These are phyloP conservation scores for Chaetomium strumarium DNA, from an alignment of 2,329 filamentous ascomycete species.

Conservation along the genomic window DNA sequence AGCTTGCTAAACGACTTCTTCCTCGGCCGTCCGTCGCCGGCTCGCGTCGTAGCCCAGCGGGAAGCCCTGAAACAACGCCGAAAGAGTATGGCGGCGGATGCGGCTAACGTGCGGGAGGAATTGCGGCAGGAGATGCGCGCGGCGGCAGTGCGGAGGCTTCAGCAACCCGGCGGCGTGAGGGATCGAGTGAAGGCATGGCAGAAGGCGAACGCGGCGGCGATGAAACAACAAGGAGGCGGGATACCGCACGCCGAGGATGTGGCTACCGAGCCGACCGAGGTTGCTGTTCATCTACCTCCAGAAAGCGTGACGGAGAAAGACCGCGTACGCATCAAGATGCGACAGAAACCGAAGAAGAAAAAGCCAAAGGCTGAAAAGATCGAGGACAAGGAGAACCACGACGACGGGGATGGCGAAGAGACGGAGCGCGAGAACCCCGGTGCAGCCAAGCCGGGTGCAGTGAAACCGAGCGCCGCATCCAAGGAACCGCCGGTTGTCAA, in stretches of 20 bases:
- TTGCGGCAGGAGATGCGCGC: constrained; percentile 52
- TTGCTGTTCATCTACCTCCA: constrained; percentile 55
- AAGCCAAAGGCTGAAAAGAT: constrained; percentile 30
- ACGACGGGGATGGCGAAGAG: constrained; percentile 20
- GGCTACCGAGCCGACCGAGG: constrained; percentile 54
- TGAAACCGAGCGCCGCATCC: constrained; percentile 24
- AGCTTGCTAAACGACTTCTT: constrained; percentile 54
- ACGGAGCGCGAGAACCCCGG: constrained; percentile 20
- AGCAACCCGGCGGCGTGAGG: constrained; percentile 61
- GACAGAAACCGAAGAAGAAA: constrained; percentile 38
- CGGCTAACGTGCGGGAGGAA: constrained; percentile 47
- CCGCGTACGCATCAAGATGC: constrained; percentile 50
- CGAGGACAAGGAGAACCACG: constrained; percentile 25
- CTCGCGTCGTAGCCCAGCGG: constrained; percentile 43
- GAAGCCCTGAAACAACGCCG: constrained; percentile 40
- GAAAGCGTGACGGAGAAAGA: constrained; percentile 58
- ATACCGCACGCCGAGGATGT: constrained; percentile 45
- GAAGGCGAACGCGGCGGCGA: constrained; percentile 63
- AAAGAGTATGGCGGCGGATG: constrained; percentile 48
- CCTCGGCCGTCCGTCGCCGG: constrained; percentile 49
- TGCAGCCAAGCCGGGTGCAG: constrained; percentile 18
- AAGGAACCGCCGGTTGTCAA: constrained; percentile 39
- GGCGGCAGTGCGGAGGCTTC: constrained; percentile 52
- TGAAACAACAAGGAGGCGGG: constrained; percentile 34
- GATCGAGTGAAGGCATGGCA: constrained; percentile 84